Base-by-base conservation (phyloP, 495 filamentous ascomycete genomes). In the Podospora australis region DNA sequence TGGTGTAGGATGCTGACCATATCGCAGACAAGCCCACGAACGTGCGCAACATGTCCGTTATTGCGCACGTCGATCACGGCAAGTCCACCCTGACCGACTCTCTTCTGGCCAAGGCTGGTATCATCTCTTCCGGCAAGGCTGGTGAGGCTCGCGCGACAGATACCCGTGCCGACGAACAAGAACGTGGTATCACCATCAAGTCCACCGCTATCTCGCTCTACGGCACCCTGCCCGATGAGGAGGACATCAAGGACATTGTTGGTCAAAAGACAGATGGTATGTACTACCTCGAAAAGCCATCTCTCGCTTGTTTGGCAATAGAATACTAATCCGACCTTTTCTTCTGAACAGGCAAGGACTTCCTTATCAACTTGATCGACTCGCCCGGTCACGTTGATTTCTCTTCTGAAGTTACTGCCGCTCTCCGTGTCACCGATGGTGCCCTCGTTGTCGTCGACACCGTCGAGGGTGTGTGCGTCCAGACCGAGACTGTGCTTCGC, bases 311-410 rank as follows among this genome's bases (percentile, higher is more conserved):
- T 6, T 36, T 22, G 10, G 43, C 17, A 6, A 8, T 16, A 23
- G 42, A 36, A 36, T 36, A 13, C 49, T 56, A 34, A 59, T 41
- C 6, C n/a, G n/a, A n/a, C n/a, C n/a, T n/a, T n/a, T n/a, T n/a
- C n/a, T 8, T 13, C 11, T 7, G 13, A 11, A 22, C 48, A 65
- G 94, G 72, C 76, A 79, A 70, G 54, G 88, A 96, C 70, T 99
- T 99, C 83, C 80, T 99, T 81, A 91, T 99, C 81, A 99, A 99
- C 82, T 78, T 99, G 80, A 99, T 99, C 74, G 92, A 99, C 71
- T 99, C 92, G 23, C 92, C 92, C 53, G 92, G 92, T 78, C 92
- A 99, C 90, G 92, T 99, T 71, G 92, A 99, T 77, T 99, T 99
- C 85, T 99, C 92, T 19, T 99, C 92, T 55, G 92, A 99, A 72